These are phyloP conservation scores for Termitomyces eurrhizus DNA, from an alignment of 768 basidiomycete genomes.

Conservation along the genomic window DNA sequence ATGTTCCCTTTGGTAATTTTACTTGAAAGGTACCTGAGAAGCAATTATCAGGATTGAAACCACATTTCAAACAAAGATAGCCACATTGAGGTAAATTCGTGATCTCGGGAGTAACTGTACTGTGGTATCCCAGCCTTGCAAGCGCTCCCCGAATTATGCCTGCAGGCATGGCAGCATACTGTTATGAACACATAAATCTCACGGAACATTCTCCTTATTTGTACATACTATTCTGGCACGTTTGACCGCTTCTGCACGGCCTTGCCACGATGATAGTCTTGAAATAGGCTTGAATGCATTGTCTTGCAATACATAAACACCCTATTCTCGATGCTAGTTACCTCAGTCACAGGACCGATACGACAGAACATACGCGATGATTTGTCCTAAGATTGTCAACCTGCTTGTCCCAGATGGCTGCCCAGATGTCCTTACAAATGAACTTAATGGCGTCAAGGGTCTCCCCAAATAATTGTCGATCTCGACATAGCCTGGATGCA, in stretches of 20 bases:
- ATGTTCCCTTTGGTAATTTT: conserved; percentile 65
- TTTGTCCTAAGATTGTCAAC: conserved; percentile 95
- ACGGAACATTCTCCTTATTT: background rate
- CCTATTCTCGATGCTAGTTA: conserved; percentile 38
- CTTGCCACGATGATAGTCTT: conserved; percentile 78
- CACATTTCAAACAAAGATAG: background rate
- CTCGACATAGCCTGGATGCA: conserved; percentile 64
- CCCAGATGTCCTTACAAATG: conserved; percentile 95
- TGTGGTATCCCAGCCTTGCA: conserved; percentile 69
- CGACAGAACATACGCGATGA: conserved; percentile 65
- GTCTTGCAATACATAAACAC: conserved; percentile 91
- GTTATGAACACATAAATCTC: background rate
- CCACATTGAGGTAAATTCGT: conserved; percentile 83
- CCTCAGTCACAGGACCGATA: background rate
- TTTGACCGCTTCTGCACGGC: conserved; percentile 67
- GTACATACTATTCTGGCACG: conserved; percentile 64
- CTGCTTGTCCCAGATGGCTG: conserved; percentile 89
- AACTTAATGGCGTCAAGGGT: conserved; percentile 92
- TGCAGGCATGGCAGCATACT: conserved; percentile 82
- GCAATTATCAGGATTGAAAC: conserved; percentile 2
- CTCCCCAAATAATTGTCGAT: conserved; percentile 71
- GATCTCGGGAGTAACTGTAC: conserved; percentile 75
- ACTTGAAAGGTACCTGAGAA: conserved; percentile 76
- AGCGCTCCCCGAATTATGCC: conserved; percentile 86
- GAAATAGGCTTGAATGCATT: conserved; percentile 84